Evolutionary conservation across 2,329 filamentous ascomycete species (phyloP), one percentile per base, ranked within the genome.

Genomic region (Hyphodiscus sp.): DNA sequence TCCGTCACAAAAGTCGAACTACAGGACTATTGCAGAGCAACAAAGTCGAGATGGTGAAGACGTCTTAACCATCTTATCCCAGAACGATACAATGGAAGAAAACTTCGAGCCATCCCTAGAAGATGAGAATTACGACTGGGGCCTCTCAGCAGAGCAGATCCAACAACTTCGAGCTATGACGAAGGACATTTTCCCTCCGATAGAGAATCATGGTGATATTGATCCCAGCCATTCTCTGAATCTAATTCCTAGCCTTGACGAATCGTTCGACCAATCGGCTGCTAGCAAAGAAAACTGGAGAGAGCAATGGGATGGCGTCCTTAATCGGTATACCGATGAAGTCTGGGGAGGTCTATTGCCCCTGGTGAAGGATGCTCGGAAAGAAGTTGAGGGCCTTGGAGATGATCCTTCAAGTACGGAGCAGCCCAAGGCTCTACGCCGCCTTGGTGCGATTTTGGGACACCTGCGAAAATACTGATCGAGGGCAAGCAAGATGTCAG

Each of bases 331-430:
- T 59, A 76, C 76, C 0, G 82, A 87, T 63, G 80, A 86, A 52
- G 83, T 88, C 20, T 88, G 85, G 85, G 85, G 85, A 19, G 81
- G 80, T 53, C 67, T 87, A 19, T 69, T 74, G 29, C 74, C 77
- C 2, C 69, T 86, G 33, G 76, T 83, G 10, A 70, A 74, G 48
- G 75, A 80, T 56, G 85, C 84, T 3, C 72, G 71, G 53, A 68
- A 69, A 45, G 84, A 88, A 64, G 67, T 87, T 19, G 70, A 77
- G 47, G 65, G 71, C 23, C 65, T 75, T 20, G 65, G 70, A 50
- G 43, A 33, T 11, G 42, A n/a, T 41, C 50, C 29, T 2, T 19
- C 16, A n/a, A 43, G 2, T 3, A 20, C 18, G 6, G 54, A 49
- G 48, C 13, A 48, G 33, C 47, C 55, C 11, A 57, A 54, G 11